Conservation (phyloP, 2,329 filamentous ascomycete genomes). For the Hypoxylon sp. region DNA sequence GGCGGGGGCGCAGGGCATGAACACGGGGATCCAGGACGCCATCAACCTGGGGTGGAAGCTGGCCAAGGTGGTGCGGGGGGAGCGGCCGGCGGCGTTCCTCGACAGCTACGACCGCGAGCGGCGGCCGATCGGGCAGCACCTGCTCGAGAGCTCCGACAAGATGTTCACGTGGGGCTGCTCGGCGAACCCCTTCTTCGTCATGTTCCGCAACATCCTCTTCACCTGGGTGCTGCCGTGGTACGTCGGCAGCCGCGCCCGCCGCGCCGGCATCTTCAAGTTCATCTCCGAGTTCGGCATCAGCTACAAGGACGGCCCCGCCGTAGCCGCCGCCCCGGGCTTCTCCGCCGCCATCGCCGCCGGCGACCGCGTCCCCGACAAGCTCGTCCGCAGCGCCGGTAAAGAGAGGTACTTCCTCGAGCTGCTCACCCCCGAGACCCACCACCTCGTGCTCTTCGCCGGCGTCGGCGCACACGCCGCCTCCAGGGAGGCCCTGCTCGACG, state of each 20-base stretch:
- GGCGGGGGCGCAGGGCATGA: conserved; percentile 65
- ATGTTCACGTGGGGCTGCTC: conserved; percentile 50
- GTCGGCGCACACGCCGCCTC: conserved; percentile 18
- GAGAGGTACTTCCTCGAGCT: conserved; percentile 39
- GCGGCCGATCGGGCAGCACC: conserved; percentile 53
- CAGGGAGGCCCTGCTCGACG: conserved; percentile 30
- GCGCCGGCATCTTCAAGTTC: conserved; percentile 43
- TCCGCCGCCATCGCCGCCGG: conserved; percentile 53
- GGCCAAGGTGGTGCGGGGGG: conserved; percentile 49
- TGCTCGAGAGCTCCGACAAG: conserved; percentile 52
- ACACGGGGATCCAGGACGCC: conserved; percentile 59
- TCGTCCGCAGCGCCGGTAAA: conserved; percentile 25
- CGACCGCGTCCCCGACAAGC: conserved; percentile 53
- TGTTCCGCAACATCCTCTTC: conserved; percentile 51
- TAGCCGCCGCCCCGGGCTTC: conserved; percentile 41
- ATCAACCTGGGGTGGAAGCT: conserved; percentile 61
- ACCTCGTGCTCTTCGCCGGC: conserved; percentile 42
- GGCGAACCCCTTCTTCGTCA: conserved; percentile 46
- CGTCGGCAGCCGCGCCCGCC: conserved; percentile 34
- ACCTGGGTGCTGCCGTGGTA: conserved; percentile 49
- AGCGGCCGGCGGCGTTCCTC: conserved; percentile 51
- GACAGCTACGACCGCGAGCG: conserved; percentile 58
- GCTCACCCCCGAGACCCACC: conserved; percentile 33
- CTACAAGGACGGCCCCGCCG: conserved; percentile 49
- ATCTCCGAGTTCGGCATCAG: conserved; percentile 52